phyloP scores from a whole-genome alignment of 1,284 basidiomycete genomes.

The Coriolopsis trogii region DNA sequence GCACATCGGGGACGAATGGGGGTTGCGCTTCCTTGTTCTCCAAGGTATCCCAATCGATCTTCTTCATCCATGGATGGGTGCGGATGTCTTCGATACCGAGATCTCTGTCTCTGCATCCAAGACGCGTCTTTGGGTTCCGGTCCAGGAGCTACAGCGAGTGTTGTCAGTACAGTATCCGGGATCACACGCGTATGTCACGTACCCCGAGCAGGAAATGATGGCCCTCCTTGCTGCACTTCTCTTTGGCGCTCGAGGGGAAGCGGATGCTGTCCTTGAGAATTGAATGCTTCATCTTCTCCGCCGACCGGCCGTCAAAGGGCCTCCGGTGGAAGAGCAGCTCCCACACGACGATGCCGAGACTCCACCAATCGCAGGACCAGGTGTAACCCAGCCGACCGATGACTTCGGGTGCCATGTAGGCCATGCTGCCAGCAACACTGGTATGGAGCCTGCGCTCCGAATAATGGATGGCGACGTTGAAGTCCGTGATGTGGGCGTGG shows the following conservation, averaged over 20 bases:
- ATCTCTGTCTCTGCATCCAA: conserved; percentile 79
- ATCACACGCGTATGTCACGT: conserved; percentile 4
- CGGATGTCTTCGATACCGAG: conserved; percentile 77
- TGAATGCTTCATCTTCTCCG: conserved; percentile 82
- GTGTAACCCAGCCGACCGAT: conserved; percentile 79
- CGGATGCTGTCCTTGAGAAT: conserved; percentile 72
- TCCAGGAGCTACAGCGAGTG: conserved; percentile 73
- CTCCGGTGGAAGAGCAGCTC: conserved; percentile 88
- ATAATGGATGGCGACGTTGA: conserved; percentile 98
- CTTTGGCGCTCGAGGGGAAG: conserved; percentile 60
- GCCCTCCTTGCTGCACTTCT: conserved; percentile 41
- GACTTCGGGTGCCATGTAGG: conserved; percentile 98
- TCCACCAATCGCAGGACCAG: conserved; percentile 95
- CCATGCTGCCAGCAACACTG: conserved; percentile 95
- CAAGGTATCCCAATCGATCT: conserved; percentile 81
- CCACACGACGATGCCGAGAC: conserved; percentile 86
- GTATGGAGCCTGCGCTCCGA: conserved; percentile 85
- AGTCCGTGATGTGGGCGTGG: conserved; percentile 96
- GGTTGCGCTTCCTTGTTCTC: conserved; percentile 78
- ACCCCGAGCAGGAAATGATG: conserved; percentile 22
- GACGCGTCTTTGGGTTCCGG: conserved; percentile 75
- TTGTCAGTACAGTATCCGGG: conserved; percentile 21
- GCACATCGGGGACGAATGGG: conserved; percentile 90
- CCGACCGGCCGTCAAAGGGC: conserved; percentile 88
- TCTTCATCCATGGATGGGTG: conserved; percentile 84